Evolutionary conservation across 495 filamentous ascomycete genomes (phyloP).

Genomic region (Neurospora sp.): DNA sequence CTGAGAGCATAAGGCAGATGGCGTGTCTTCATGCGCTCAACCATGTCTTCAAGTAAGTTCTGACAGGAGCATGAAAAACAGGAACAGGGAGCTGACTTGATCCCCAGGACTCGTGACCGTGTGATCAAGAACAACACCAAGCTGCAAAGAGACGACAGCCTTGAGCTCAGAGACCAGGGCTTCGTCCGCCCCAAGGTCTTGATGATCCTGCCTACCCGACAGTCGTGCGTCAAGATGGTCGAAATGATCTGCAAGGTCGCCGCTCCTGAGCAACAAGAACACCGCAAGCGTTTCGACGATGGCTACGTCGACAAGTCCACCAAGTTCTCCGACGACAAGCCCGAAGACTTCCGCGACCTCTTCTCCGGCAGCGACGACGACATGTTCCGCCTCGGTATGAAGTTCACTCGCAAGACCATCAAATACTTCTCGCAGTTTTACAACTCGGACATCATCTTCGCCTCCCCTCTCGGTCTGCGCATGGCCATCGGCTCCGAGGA

Average conservation of each 20-base stretch:
- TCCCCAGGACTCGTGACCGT: constrained; percentile 64
- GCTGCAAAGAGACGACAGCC: constrained; percentile 44
- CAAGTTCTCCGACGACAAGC: constrained; percentile 61
- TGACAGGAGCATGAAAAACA: neutral
- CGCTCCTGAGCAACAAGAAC: constrained; percentile 85
- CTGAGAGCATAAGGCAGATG: constrained; percentile 55
- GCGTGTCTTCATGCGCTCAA: constrained; percentile 79
- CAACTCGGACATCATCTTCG: constrained; percentile 88
- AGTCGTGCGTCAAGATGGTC: constrained; percentile 68
- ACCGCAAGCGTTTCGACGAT: constrained; percentile 84
- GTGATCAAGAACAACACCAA: constrained; percentile 86
- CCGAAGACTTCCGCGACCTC: constrained; percentile 79
- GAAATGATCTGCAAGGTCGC: constrained; percentile 62
- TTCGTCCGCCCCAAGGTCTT: constrained; percentile 92
- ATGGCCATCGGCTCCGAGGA: constrained; percentile 77
- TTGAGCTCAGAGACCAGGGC: constrained; percentile 85
- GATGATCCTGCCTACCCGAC: constrained; percentile 76
- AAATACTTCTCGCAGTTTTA: constrained; percentile 96
- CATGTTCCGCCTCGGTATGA: constrained; percentile 85
- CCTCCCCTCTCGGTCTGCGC: constrained; percentile 76
- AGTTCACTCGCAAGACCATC: constrained; percentile 89
- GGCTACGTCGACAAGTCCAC: constrained; percentile 57
- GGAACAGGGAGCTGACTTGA: neutral
- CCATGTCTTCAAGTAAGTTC: constrained; percentile 68
- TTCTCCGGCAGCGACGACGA: constrained; percentile 94